These are phyloP conservation scores for Phytomonas serpens DNA, from an alignment of 208 protist genomes.

Conservation along the genomic window DNA sequence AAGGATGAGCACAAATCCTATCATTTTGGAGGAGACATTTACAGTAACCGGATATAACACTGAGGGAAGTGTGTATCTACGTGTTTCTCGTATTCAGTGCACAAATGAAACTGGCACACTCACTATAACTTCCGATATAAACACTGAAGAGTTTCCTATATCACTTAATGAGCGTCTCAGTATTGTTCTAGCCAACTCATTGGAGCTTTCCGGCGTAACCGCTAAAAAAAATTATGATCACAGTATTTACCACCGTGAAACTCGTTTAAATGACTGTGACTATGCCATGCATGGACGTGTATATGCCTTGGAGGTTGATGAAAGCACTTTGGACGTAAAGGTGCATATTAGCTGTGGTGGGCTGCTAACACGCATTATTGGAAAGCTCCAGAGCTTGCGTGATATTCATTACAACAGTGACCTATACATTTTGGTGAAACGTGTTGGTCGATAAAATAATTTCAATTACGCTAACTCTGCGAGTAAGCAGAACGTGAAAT, in stretches of 20 bases:
- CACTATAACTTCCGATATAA: slow-evolving; percentile 89
- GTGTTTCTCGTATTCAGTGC: slow-evolving; percentile 82
- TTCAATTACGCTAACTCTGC: background rate
- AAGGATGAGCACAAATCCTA: slow-evolving; percentile 52
- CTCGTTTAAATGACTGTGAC: slow-evolving; percentile 93
- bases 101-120: slow-evolving; percentile 66
- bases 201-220: slow-evolving; percentile 82
- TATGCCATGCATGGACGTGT: slow-evolving; percentile 98
- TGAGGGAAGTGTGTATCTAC: slow-evolving; percentile 73
- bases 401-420: slow-evolving; percentile 90
- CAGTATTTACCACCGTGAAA: slow-evolving; percentile 83
- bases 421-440: slow-evolving; percentile 81
- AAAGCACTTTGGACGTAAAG: slow-evolving; percentile 72
- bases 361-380: slow-evolving; percentile 93
- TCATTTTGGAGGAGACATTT: slow-evolving; percentile 88
- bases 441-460: slow-evolving; percentile 46
- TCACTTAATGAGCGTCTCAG: slow-evolving; percentile 88
- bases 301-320: slow-evolving; percentile 91
- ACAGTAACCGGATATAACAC: slow-evolving; percentile 70
- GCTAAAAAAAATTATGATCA: slow-evolving; percentile 84
- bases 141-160: slow-evolving; percentile 95
- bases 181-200: slow-evolving; percentile 90
- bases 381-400: slow-evolving; percentile 78
- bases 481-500: background rate
- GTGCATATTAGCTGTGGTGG: slow-evolving; percentile 97